Evolutionary conservation across 148 eudicot genomes (phyloP), one percentile per base, ranked within the genome.

Genomic region (Amaranthus cruentus): DNA sequence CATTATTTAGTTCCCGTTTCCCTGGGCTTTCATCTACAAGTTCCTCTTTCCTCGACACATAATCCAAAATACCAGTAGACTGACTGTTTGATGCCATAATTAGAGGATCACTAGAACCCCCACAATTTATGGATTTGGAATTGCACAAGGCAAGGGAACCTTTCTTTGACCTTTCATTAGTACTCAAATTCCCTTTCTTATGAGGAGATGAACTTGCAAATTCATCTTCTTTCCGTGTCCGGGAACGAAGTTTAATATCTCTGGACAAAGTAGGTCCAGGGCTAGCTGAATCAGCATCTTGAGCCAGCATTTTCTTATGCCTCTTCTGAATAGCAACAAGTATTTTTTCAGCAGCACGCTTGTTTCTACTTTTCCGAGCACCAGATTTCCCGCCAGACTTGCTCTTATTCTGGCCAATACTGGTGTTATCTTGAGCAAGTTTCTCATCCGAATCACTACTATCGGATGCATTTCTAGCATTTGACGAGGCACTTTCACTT

Each of bases 401-500:
- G 28, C 70, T 68, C 78, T 89, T 88, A 4, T 55, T 54, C 47
- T 86, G 81, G 55, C 74, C 75, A 63, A 65, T 43, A 62, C 83
- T 55, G 70, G 70, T 75, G 70, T 77, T 69, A 73, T 89, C 88
- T 58, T 76, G 80, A 70, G 76, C 73, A 72, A 81, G 86, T 76
- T 80, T 85, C 71, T 62, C 80, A 73, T 92, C 99, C 70, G 97
- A 96, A 74, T 86, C 97, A 75, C 96, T 87, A 81, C 88, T 90
- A 78, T 90, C 96, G 46, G 91, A 88, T 70, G 82, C 70, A 68
- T 87, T 84, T 75, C 72, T 87, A 42, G 83, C 89, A 86, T 79
- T 83, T 65, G 94, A 85, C 21, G 96, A 88, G 70, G 90, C 92
- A 88, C 88, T 89, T 78, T 88, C 96, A 86, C 86, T 87, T 82